Conservation (phyloP, 108 stramenopile species). For the Skeletonema potamos region DNA sequence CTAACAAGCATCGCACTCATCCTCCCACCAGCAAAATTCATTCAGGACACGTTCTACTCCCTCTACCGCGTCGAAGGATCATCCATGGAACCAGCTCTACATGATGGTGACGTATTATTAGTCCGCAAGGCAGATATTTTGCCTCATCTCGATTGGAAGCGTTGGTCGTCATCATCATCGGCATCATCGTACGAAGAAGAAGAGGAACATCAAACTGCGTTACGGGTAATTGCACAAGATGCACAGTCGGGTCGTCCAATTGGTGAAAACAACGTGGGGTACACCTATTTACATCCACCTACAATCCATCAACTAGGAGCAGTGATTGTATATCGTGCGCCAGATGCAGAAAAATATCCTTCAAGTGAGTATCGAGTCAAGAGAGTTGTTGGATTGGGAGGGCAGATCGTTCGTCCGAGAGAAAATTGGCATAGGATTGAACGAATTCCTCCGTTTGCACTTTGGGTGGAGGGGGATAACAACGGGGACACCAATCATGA, state of each 20-base stretch:
- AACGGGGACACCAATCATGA: background rate
- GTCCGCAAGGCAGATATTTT: constrained; percentile 63
- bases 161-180: constrained; percentile 7
- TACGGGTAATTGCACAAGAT: constrained; percentile 29
- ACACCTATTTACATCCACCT: constrained; percentile 27
- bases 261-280: constrained; percentile 21
- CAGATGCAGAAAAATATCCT: constrained; percentile 40
- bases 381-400: constrained; percentile 67
- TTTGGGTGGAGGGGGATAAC: constrained; percentile 79
- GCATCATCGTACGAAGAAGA: background rate
- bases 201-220: constrained; percentile 14
- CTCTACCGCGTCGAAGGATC: constrained; percentile 52
- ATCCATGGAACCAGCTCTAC: constrained; percentile 72
- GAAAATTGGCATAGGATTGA: constrained; percentile 10
- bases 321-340: constrained; percentile 33
- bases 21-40: constrained; percentile 9
- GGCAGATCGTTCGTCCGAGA: constrained; percentile 48
- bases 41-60: constrained; percentile 55
- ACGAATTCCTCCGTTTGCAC: constrained; percentile 38
- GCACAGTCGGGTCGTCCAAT: constrained; percentile 36
- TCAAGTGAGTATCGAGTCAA: constrained; percentile 56
- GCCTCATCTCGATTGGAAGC: constrained; percentile 13
- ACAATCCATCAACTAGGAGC: constrained; percentile 29
- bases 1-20: constrained; percentile 12
- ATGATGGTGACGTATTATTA: constrained; percentile 60